A percentile compares a stretch with the other conserved stretches of the same genome.
phyloP scores from a whole-genome alignment of 73 alveolate species.

The Urostyla sp. region DNA sequence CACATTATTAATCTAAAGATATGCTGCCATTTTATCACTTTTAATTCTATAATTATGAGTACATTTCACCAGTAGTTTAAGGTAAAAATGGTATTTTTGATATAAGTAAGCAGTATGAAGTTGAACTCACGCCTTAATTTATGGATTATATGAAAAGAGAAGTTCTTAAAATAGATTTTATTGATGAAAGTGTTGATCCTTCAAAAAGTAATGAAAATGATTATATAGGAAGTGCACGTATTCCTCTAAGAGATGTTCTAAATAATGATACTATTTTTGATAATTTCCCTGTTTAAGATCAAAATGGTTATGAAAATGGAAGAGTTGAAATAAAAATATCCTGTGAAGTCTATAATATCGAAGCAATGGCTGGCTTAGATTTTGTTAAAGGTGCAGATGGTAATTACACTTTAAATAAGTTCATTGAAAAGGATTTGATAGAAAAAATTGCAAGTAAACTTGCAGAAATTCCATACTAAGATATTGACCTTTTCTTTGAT shows the following conservation, averaged over 20 bases:
- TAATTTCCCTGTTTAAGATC: conserved; percentile 24
- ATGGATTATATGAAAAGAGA: conserved; percentile 24
- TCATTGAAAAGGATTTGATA: conserved; percentile 40
- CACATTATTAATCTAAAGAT: conserved; percentile 10
- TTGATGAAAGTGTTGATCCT: conserved; percentile 59
- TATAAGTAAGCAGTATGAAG: not conserved
- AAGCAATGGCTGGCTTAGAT: conserved; percentile 21
- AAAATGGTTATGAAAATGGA: conserved; percentile 31
- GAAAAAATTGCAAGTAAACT: conserved; percentile 29
- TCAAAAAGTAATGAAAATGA: conserved; percentile 23
- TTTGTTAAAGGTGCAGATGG: not conserved
- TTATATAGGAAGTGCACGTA: conserved; percentile 55
- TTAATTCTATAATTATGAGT: conserved; percentile 39
- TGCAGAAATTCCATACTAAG: not conserved
- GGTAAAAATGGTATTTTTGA: conserved; percentile 1
- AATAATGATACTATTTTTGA: conserved; percentile 9
- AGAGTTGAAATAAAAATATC: conserved; percentile 21
- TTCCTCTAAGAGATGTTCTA: conserved; percentile 54
- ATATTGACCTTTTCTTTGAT: conserved; percentile 48
- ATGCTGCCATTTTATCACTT: conserved; percentile 46
- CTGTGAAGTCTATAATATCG: conserved; percentile 19
- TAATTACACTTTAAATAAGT: conserved; percentile 3
- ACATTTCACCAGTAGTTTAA: not conserved
- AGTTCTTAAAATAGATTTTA: conserved; percentile 39
- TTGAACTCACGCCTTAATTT: conserved; percentile 30